Percentiles rank a stretch among this genome's conserved stretches.
These are phyloP conservation scores for Syncephalis fuscata DNA, from an alignment of 371 early-diverging fungal genomes.

Conservation along the genomic window DNA sequence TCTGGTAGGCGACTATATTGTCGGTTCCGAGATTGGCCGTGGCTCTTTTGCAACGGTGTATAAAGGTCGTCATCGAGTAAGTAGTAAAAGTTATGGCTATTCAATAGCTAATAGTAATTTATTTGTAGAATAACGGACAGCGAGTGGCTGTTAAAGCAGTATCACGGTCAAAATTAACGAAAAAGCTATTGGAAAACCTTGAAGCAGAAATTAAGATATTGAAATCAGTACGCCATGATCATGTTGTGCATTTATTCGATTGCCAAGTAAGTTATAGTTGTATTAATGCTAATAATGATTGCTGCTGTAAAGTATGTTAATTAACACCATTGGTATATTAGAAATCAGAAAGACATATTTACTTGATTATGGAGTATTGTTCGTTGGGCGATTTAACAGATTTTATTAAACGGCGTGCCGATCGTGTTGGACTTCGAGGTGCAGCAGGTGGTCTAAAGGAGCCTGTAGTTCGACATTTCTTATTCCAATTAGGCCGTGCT, in stretches of 20 bases:
- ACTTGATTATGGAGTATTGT: constrained; percentile 91
- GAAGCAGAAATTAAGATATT: constrained; percentile 86
- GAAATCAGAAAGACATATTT: constrained; percentile 80
- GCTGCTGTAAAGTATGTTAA: background rate
- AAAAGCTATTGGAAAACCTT: constrained; percentile 75
- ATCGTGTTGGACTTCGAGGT: constrained; percentile 19
- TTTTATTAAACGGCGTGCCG: constrained; percentile 57
- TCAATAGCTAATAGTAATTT: background rate
- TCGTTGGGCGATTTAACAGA: constrained; percentile 78
- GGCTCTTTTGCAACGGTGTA: constrained; percentile 94
- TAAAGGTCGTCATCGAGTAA: constrained; percentile 54
- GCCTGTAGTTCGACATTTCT: constrained; percentile 57
- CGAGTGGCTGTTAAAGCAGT: constrained; percentile 85
- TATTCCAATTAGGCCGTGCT: constrained; percentile 75
- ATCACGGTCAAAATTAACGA: constrained; percentile 61
- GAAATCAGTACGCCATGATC: constrained; percentile 59
- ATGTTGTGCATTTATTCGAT: constrained; percentile 76
- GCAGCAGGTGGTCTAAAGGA: constrained; percentile 61
- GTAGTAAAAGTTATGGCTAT: background rate
- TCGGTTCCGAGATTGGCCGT: constrained; percentile 65
- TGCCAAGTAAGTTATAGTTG: constrained; percentile 31
- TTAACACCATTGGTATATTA: constrained; percentile 9
- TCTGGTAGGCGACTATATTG: constrained; percentile 40
- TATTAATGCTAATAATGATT: background rate
- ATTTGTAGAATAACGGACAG: constrained; percentile 26